Evolutionary conservation across 495 filamentous ascomycete genomes (phyloP).

Genomic region (Lasiosphaeria hispida): DNA sequence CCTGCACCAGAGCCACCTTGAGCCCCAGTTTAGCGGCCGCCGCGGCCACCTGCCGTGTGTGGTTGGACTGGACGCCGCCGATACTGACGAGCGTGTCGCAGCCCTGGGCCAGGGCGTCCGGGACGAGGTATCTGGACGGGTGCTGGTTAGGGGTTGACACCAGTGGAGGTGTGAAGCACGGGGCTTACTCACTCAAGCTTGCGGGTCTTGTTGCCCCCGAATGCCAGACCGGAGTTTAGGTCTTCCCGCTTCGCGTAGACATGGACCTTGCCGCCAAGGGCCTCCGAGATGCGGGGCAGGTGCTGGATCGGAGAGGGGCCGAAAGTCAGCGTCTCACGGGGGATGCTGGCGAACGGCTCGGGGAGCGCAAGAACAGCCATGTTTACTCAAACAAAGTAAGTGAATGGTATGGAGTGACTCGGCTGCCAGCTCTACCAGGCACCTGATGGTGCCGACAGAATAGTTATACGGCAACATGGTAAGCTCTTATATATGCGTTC

Average conservation of each 20-base stretch:
- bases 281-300: constrained; percentile 56
- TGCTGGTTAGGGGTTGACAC: background rate
- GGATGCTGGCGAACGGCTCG: constrained; percentile 57
- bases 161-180: background rate
- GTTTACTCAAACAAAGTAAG: background rate
- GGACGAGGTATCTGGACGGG: constrained; percentile 48
- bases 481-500: too few species aligned
- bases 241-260: constrained; percentile 66
- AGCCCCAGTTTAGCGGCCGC: constrained; percentile 53
- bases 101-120: constrained; percentile 53
- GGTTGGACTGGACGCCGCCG: constrained; percentile 66
- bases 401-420: too few species aligned
- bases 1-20: constrained; percentile 55
- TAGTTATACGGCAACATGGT: too few species aligned
- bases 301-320: constrained; percentile 60
- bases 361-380: constrained; percentile 44
- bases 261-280: constrained; percentile 50
- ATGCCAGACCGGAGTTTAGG: constrained; percentile 60
- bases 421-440: too few species aligned
- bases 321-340: constrained; percentile 52
- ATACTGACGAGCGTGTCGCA: constrained; percentile 59
- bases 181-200: constrained; percentile 56
- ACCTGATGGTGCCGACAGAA: too few species aligned
- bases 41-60: constrained; percentile 62
- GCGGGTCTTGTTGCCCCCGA: constrained; percentile 64